Conservation (phyloP, 352 stramenopile species). For the Globisporangium uncinulatum region DNA sequence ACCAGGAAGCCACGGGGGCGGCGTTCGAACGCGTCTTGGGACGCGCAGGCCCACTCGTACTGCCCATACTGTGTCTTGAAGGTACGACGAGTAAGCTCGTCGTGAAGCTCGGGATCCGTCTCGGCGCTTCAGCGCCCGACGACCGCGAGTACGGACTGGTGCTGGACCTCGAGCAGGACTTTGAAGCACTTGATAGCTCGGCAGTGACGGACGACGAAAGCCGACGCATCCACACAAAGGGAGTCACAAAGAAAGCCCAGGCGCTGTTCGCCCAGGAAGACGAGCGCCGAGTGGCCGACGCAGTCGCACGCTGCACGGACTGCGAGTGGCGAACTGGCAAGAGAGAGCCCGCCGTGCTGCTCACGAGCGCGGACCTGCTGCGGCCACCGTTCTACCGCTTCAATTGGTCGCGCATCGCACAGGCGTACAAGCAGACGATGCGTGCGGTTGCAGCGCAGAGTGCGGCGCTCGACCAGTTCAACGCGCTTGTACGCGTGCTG, state of each 20-base stretch:
- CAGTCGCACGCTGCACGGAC: slow-evolving; percentile 22
- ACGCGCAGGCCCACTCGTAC: slow-evolving; percentile 30
- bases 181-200: slow-evolving; percentile 12
- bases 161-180: slow-evolving; percentile 50
- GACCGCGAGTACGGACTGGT: slow-evolving; percentile 64
- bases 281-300: slow-evolving; percentile 11
- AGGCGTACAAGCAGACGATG: slow-evolving; percentile 44
- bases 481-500: slow-evolving; percentile 38
- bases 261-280: slow-evolving; percentile 16
- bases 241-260: slow-evolving; percentile 34
- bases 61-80: slow-evolving; percentile 47
- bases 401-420: slow-evolving; percentile 38
- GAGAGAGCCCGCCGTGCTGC: slow-evolving; percentile 22
- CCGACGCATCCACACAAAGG: slow-evolving; percentile 24
- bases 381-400: slow-evolving; percentile 45
- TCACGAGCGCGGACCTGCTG: slow-evolving; percentile 44
- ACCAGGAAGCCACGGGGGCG: slow-evolving; percentile 35
- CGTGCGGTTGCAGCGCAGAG: slow-evolving; percentile 33
- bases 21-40: slow-evolving; percentile 54
- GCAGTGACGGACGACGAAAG: slow-evolving; percentile 9
- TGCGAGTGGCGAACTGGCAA: slow-evolving; percentile 35
- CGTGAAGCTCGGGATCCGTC: slow-evolving; percentile 35
- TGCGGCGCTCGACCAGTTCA: slow-evolving; percentile 62
- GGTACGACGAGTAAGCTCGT: slow-evolving; percentile 32
- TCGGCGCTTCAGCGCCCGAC: slow-evolving; percentile 37